Evolutionary conservation across 169 alveolate genomes (phyloP).

Genomic region (Plasmodium reichenowi): DNA sequence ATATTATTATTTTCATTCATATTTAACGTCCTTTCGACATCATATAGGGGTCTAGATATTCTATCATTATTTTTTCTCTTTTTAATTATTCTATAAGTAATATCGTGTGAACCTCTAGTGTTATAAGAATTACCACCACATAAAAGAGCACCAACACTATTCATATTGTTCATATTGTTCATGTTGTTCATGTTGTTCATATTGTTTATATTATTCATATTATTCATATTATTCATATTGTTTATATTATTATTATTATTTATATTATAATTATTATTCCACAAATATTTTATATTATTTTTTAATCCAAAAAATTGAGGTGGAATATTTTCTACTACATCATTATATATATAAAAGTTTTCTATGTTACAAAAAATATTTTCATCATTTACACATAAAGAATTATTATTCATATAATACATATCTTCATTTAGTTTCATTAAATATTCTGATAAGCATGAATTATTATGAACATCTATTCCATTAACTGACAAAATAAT

Average conservation of each 20-base stretch:
- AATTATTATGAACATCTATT: conserved; percentile 67
- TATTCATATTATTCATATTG: background rate
- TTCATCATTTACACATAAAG: conserved; percentile 38
- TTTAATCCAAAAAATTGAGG: conserved; percentile 8
- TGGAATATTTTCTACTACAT: conserved; percentile 47
- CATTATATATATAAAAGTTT: conserved; percentile 71
- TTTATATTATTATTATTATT: background rate
- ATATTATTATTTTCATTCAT: no score
- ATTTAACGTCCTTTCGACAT: background rate
- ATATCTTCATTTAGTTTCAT: conserved; percentile 36
- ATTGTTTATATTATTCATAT: background rate
- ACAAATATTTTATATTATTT: conserved; percentile 41
- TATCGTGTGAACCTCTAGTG: conserved; percentile 3
- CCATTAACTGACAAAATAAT: conserved; percentile 65
- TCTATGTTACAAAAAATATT: conserved; percentile 54
- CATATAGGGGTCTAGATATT: background rate
- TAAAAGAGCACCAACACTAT: background rate
- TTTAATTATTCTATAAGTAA: conserved; percentile 55
- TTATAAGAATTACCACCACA: background rate
- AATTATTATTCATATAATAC: conserved; percentile 63
- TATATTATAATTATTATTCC: conserved; percentile 25
- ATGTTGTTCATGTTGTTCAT: background rate
- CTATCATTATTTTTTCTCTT: conserved; percentile 39
- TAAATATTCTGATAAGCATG: conserved; percentile 61
- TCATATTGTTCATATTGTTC: background rate